A percentile compares a stretch with the other conserved stretches of the same genome.
Conservation (phyloP, 345 rosid species). For the Aquilaria malaccensis region DNA sequence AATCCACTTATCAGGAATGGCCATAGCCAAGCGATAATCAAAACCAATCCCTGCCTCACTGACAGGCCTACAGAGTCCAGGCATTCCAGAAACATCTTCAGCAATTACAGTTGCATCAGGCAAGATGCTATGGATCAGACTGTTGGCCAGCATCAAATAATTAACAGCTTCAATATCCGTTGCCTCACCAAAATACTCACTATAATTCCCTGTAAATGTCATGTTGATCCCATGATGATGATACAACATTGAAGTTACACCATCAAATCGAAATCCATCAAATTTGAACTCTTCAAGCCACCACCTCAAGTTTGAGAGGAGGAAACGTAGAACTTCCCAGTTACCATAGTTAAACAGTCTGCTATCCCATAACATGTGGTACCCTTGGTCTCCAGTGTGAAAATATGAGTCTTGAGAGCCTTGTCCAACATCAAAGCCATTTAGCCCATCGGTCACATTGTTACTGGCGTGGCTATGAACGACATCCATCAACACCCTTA, state of each 20-base stretch:
- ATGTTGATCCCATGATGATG: slow-evolving; percentile 73
- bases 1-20: slow-evolving; percentile 77
- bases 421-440: slow-evolving; percentile 80
- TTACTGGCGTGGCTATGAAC: slow-evolving; percentile 78
- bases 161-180: slow-evolving; percentile 77
- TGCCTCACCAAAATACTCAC: slow-evolving; percentile 63
- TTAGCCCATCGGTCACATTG: slow-evolving; percentile 71
- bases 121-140: slow-evolving; percentile 50
- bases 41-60: slow-evolving; percentile 62
- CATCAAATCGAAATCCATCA: slow-evolving; percentile 81
- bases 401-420: slow-evolving; percentile 63
- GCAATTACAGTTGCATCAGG: slow-evolving; percentile 71
- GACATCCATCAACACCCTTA: slow-evolving; percentile 63
- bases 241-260: slow-evolving; percentile 75
- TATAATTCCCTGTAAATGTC: slow-evolving; percentile 54
- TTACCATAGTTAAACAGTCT: slow-evolving; percentile 72
- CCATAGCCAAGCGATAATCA: slow-evolving; percentile 75
- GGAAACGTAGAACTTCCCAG: slow-evolving; percentile 87
- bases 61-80: slow-evolving; percentile 66
- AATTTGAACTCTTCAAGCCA: slow-evolving; percentile 75
- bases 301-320: slow-evolving; percentile 77
- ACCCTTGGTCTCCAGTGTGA: slow-evolving; percentile 63
- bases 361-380: slow-evolving; percentile 74
- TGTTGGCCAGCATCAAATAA: slow-evolving; percentile 68
- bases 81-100: slow-evolving; percentile 87